These are phyloP conservation scores for Saccharomyces uvarum DNA, from an alignment of 1,139 yeast genomes.

Conservation along the genomic window DNA sequence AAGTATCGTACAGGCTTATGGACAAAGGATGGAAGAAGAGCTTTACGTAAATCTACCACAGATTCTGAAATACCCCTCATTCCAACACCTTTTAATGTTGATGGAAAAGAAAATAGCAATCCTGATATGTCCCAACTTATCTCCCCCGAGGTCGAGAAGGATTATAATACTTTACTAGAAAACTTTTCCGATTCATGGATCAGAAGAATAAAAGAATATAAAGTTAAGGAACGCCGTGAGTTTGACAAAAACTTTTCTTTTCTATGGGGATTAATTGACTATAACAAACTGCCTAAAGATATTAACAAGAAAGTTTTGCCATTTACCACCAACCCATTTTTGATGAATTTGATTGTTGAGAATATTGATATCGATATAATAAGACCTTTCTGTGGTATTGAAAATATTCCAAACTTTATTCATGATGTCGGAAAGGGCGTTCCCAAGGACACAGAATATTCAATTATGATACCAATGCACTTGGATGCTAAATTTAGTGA, in stretches of 20 bases:
- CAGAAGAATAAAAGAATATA: conserved; percentile 46
- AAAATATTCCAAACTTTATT: conserved; percentile 51
- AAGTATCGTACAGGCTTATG: conserved; percentile 4
- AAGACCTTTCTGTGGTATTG: conserved; percentile 49
- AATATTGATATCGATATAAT: conserved; percentile 48
- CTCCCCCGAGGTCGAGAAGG: conserved; percentile 9
- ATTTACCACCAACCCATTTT: conserved; percentile 54
- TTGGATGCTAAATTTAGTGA: conserved; percentile 41
- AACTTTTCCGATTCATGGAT: conserved; percentile 72
- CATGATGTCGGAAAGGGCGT: conserved; percentile 74
- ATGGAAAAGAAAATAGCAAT: conserved; percentile 7
- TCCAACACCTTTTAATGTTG: conserved; percentile 9
- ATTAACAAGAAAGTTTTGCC: conserved; percentile 52
- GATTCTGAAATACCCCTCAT: conserved; percentile 7
- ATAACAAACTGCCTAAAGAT: conserved; percentile 38
- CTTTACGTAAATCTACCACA: conserved; percentile 5
- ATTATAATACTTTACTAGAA: conserved; percentile 30
- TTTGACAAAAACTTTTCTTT: conserved; percentile 47
- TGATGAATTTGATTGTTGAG: conserved; percentile 51
- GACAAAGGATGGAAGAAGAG: not conserved
- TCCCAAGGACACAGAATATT: conserved; percentile 61
- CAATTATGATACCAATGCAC: conserved; percentile 59
- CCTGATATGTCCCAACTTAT: conserved; percentile 6
- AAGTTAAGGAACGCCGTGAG: conserved; percentile 38
- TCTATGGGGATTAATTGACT: conserved; percentile 42